Base-by-base conservation (phyloP, 2,329 filamentous ascomycete species). In the Saccharata proteae region DNA sequence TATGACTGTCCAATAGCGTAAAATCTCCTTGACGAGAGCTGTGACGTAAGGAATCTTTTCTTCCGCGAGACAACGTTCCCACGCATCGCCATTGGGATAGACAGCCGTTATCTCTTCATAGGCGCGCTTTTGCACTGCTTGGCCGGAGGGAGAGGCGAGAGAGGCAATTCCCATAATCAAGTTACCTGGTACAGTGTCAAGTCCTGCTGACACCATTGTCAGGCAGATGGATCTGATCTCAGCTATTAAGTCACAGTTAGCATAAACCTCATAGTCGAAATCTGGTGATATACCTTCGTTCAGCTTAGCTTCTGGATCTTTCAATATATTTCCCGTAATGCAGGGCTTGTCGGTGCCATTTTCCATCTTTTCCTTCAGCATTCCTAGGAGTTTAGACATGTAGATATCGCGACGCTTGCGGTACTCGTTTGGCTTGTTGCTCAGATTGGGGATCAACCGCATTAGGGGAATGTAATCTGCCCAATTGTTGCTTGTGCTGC, bases 391-490 rank as follows among this genome's bases (percentile, higher is more conserved):
- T 28, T 62, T 63, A 9, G 66, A 65, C 57, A 79, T 57, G 39
- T 79, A 79, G 30, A 65, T 69, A 40, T 84, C 80, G 30, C 81
- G 65, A 13, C 81, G 65, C n/a, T 61, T 58, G 21, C 80, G 69
- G 54, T 76, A 82, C 38, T 75, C 70, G 6, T 67, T 57, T 0
- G 80, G 78, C 29, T 73, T 67, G 3, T 62, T 62, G 44, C 73
- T 83, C 40, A 67, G 67, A 18, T 64, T 71, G 3, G 74, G 68
- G 41, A 72, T 67, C 2, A 84, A 51, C 16, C 82, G 67, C 38
- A 90, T 50, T 4, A 86, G 45, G 0, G 82, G 80, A n/a, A 90
- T 71, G 42, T 88, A 88, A 46, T 90, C 82, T 46, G 83, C 78
- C 73, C 79, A 82, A 50, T 88, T 88, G 48, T 85, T 83, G 44